Percentiles rank a stretch among this genome's conserved stretches.
Conservation (phyloP, 2,329 filamentous ascomycete species). For the Aspergillus terreus region DNA sequence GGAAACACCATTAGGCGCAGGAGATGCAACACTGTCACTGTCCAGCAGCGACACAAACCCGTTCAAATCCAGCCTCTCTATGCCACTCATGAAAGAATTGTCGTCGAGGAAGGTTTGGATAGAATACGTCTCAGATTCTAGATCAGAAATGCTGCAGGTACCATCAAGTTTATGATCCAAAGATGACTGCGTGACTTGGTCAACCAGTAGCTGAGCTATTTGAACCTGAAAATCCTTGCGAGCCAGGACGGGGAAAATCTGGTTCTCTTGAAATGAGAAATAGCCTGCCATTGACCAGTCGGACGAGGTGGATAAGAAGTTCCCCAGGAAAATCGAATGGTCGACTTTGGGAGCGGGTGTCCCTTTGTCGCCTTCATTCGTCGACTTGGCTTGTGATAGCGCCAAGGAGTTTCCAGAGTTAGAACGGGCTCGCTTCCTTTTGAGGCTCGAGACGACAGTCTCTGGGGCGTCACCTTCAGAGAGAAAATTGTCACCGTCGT, state of each 20-base stretch:
- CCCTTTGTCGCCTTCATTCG: conserved; percentile 18
- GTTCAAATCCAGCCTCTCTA: conserved; percentile 34
- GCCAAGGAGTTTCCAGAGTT: conserved; percentile 26
- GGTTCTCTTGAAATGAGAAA: conserved; percentile 33
- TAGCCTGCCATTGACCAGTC: conserved; percentile 40
- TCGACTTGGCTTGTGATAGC: conserved; percentile 27
- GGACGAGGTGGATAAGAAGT: conserved; percentile 36
- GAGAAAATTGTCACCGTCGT: conserved; percentile 25
- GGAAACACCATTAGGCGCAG: conserved; percentile 11
- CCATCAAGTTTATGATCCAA: conserved; percentile 33
- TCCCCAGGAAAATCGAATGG: conserved; percentile 33
- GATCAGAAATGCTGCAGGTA: conserved; percentile 21
- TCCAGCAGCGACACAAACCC: conserved; percentile 33
- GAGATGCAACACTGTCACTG: conserved; percentile 9
- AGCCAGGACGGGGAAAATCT: conserved; percentile 28
- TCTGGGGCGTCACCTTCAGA: conserved; percentile 20
- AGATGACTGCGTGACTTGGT: conserved; percentile 45
- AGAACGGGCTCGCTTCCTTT: conserved; percentile 35
- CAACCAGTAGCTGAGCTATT: conserved; percentile 39
- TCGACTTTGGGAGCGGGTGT: conserved; percentile 21
- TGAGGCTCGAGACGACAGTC: conserved; percentile 18
- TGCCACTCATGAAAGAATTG: conserved; percentile 23
- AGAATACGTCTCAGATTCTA: conserved; percentile 23
- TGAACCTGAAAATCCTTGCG: conserved; percentile 35
- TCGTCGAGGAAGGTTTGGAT: conserved; percentile 27